Conservation (phyloP, 169 alveolate genomes). For the Plasmodium ovale region DNA sequence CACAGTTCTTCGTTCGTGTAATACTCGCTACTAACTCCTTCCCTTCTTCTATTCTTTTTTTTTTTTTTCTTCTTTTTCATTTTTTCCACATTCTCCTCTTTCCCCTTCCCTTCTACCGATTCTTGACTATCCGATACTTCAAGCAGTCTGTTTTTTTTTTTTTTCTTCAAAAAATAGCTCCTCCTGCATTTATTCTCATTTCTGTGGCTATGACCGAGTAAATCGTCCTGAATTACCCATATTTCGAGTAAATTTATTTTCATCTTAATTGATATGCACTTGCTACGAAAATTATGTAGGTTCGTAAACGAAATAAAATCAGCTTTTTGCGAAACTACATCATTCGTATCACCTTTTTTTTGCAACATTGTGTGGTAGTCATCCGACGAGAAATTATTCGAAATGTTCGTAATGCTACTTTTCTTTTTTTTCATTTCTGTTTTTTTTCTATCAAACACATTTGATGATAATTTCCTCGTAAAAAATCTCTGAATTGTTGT, state of each 20-base stretch:
- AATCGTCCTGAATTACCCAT: slow-evolving; percentile 68
- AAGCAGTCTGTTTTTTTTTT: not conserved
- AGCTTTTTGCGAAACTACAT: not conserved
- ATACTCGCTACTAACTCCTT: not conserved
- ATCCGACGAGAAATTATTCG: not conserved
- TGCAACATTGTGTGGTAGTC: not conserved
- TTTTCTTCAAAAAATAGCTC: slow-evolving; percentile 34
- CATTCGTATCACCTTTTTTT: not conserved
- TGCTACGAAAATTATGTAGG: not conserved
- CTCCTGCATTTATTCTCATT: not conserved
- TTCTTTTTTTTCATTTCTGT: not conserved
- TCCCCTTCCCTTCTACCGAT: not conserved
- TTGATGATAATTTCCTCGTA: slow-evolving; percentile 43
- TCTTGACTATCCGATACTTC: not conserved
- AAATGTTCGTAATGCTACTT: not conserved
- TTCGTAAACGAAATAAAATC: slow-evolving; percentile 1
- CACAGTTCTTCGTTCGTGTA: not conserved
- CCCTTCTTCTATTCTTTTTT: not conserved
- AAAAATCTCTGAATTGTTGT: slow-evolving; percentile 52
- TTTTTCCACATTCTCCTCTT: not conserved
- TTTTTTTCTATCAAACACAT: slow-evolving; percentile 5
- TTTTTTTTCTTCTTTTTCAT: not conserved
- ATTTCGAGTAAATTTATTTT: slow-evolving; percentile 15
- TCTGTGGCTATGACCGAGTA: not conserved
- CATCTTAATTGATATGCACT: slow-evolving; percentile 23